Evolutionary conservation across 2,329 filamentous ascomycete genomes (phyloP), one percentile per base, ranked within the genome.

Genomic region (Leptographium lundbergii): DNA sequence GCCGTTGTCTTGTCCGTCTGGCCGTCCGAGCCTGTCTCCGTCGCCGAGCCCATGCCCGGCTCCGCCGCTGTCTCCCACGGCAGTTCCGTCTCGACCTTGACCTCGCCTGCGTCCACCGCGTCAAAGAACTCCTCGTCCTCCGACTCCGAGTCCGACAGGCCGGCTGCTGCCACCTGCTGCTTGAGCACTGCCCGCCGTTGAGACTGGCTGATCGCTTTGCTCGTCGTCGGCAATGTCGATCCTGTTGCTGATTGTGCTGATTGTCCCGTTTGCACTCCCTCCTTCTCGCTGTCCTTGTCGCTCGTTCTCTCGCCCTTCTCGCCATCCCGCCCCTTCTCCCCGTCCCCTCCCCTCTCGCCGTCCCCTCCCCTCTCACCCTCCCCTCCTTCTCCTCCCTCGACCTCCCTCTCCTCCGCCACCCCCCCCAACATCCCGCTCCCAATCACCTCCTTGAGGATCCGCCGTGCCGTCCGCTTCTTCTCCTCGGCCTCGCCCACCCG

Each of bases 121-220:
- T 99, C 94, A 66, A 97, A 99, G 71, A 99, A 99, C 69, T 97
- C 92, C 54, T 90, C 90, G 34, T 87, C 86, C 39, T 88, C 87
- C 4, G 90, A 88, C 60, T 91, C 87, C 1, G 85, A 89, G 58
- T 92, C 91, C 0, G 89, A 94, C 32, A 94, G 72, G 60, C 87
- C 84, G 55, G 85, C 83, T n/a, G 55, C 59, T 3, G 53, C 60
- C 52, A 92, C 80, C 36, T 39, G 36, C 64, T 88, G 81, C 34
- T 84, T 84, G 50, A 94, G 80, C 3, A 81, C 77, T 0, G 86
- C 85, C 68, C 84, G 85, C 60, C 83, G 82, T 57, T 81, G 77
- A 45, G 74, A 13, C 80, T 66, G 77, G 27, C 22, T 13, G n/a
- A 27, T 6, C 7, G 51, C 17, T 11, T 2, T 6, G 17, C 17